A percentile compares a stretch with the other conserved stretches of the same genome.
phyloP scores from a whole-genome alignment of 2,329 filamentous ascomycete species.

The Colletotrichum lupini region DNA sequence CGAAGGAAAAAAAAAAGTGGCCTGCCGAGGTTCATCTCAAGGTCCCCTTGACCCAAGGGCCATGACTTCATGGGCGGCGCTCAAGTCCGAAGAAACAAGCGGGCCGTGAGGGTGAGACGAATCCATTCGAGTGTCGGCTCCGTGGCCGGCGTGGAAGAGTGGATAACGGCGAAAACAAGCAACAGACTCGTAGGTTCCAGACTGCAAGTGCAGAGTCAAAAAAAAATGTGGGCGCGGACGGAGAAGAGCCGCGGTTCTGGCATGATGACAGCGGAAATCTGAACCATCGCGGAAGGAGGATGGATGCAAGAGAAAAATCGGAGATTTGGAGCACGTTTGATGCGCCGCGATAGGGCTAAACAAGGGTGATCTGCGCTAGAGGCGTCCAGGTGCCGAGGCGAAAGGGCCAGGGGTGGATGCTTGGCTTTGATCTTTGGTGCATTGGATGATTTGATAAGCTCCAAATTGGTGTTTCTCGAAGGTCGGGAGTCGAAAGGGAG shows the following conservation, averaged over 20 bases:
- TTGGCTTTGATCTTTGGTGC: not conserved
- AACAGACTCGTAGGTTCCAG: not conserved
- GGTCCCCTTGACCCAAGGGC: not conserved
- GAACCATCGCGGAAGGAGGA: not conserved
- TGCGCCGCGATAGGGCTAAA: conserved; percentile 4
- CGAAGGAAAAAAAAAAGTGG: conserved; percentile 22
- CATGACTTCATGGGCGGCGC: conserved; percentile 30
- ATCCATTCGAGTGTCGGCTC: conserved; percentile 2
- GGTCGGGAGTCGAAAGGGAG: not conserved
- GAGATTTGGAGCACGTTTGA: conserved; percentile 6
- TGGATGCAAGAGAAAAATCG: not conserved
- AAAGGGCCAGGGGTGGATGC: not conserved
- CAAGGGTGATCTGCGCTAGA: conserved; percentile 27
- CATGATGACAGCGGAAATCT: not conserved
- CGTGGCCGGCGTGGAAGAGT: not conserved
- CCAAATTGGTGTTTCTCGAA: not conserved
- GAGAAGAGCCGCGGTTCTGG: conserved; percentile 23
- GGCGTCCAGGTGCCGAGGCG: conserved; percentile 24
- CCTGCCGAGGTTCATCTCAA: conserved; percentile 33
- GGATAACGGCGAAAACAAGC: not conserved
- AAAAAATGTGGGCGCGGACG: not conserved
- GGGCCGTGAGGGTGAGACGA: not conserved
- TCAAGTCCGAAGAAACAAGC: conserved; percentile 22
- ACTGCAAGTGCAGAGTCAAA: not conserved
- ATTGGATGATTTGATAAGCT: not conserved